phyloP scores from a whole-genome alignment of 495 filamentous ascomycete species.

The Friedmanniomyces endolithicus region DNA sequence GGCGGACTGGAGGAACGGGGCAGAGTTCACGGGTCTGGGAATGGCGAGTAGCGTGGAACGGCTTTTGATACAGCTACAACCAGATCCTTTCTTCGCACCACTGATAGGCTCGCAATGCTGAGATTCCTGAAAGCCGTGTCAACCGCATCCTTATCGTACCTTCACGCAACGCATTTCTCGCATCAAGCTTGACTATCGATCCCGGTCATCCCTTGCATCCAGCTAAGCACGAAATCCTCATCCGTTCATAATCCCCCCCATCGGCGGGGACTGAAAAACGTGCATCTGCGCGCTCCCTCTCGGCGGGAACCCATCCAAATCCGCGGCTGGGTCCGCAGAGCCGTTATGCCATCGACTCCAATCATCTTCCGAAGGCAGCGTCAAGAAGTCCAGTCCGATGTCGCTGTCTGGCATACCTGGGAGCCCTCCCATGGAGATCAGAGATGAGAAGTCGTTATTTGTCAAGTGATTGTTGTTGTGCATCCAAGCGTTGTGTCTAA shows the following conservation, averaged over 20 bases:
- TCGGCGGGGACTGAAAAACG: neutral
- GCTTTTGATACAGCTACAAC: too few relatives aligned
- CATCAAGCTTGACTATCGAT: too few relatives aligned
- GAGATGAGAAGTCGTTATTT: neutral
- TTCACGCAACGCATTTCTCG: too few relatives aligned
- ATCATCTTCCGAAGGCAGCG: slow-evolving; percentile 6
- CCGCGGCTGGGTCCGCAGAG: slow-evolving; percentile 8
- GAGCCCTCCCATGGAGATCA: neutral
- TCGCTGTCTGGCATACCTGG: neutral
- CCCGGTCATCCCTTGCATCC: neutral
- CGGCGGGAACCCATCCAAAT: slow-evolving; percentile 26
- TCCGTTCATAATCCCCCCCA: slow-evolving; percentile 5
- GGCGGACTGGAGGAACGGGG: neutral
- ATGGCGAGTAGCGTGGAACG: too few relatives aligned
- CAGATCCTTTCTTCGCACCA: too few relatives aligned
- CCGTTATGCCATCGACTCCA: slow-evolving; percentile 11
- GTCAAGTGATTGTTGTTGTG: neutral
- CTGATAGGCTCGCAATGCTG: too few relatives aligned
- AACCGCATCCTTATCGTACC: too few relatives aligned
- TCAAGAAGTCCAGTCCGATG: slow-evolving; percentile 1
- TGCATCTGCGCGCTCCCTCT: neutral
- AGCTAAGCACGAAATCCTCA: neutral
- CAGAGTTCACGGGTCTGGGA: neutral
- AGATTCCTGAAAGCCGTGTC: too few relatives aligned
- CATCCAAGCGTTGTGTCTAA: slow-evolving; percentile 5